phyloP scores from a whole-genome alignment of 2,329 filamentous ascomycete genomes.

The Beauveria sp. region DNA sequence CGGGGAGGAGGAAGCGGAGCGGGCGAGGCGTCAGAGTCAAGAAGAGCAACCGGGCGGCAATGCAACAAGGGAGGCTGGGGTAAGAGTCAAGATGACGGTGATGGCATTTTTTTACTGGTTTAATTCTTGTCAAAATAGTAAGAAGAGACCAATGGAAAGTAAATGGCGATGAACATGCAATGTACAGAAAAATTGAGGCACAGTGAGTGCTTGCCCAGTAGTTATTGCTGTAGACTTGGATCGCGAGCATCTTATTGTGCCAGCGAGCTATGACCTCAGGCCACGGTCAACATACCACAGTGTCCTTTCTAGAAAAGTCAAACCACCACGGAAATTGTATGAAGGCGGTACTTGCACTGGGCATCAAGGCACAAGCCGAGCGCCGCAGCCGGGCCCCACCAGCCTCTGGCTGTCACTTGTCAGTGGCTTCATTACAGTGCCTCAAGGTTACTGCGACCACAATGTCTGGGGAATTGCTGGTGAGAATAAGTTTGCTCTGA shows the following conservation, averaged over 20 bases:
- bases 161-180: too few species aligned
- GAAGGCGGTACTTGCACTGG: background rate
- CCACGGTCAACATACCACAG: conserved; percentile 23
- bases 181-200: background rate
- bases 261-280: conserved; percentile 21
- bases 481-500: too few species aligned
- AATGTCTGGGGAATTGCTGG: too few species aligned
- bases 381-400: background rate
- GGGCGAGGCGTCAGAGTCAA: background rate
- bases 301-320: conserved; percentile 25
- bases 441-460: too few species aligned
- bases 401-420: too few species aligned
- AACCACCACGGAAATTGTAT: background rate
- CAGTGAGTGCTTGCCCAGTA: background rate
- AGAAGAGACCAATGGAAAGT: too few species aligned
- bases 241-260: background rate
- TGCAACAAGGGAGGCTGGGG: conserved; percentile 5
- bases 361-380: background rate
- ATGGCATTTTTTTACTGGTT: background rate
- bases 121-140: too few species aligned
- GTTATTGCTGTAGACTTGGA: background rate
- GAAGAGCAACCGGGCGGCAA: background rate
- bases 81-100: background rate
- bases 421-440: too few species aligned
- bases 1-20: background rate